Conservation (phyloP, 208 protist genomes). For the Leishmania lainsoni region DNA sequence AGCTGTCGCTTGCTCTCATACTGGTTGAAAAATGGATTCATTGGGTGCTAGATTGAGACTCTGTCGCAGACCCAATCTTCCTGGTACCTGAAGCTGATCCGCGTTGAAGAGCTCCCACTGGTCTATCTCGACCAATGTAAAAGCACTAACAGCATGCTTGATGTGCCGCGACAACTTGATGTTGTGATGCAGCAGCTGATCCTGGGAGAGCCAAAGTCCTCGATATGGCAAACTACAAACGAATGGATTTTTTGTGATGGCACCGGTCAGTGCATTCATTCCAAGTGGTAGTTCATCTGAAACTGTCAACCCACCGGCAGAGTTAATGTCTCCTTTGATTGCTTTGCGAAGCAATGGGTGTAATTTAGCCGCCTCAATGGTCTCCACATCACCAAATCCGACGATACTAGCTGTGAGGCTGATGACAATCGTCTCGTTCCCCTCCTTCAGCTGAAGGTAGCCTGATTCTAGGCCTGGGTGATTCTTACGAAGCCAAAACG, state of each 20-base stretch:
- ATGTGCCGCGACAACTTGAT: conserved; percentile 32
- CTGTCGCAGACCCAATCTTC: conserved; percentile 63
- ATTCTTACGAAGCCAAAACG: conserved; percentile 79
- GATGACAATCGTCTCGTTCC: conserved; percentile 83
- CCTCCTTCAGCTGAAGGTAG: conserved; percentile 72
- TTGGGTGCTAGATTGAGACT: conserved; percentile 17
- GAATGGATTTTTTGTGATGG: conserved; percentile 71
- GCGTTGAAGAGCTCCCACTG: conserved; percentile 90
- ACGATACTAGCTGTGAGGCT: conserved; percentile 69
- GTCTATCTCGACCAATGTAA: conserved; percentile 74
- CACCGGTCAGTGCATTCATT: conserved; percentile 86
- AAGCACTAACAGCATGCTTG: conserved; percentile 32
- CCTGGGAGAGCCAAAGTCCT: conserved; percentile 85
- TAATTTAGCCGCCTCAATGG: conserved; percentile 46
- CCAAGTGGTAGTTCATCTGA: conserved; percentile 54
- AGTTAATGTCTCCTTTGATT: not conserved
- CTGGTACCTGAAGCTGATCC: conserved; percentile 82
- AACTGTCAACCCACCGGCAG: conserved; percentile 1
- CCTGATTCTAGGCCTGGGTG: conserved; percentile 68
- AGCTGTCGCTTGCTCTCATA: conserved; percentile 10
- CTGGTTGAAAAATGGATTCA: conserved; percentile 33
- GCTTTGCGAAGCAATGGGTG: conserved; percentile 51
- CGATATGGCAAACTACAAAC: conserved; percentile 59
- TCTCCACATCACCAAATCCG: conserved; percentile 60
- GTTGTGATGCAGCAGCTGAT: conserved; percentile 75